Conservation (phyloP, 2,329 filamentous ascomycete species). For the Botrytis byssoidea region DNA sequence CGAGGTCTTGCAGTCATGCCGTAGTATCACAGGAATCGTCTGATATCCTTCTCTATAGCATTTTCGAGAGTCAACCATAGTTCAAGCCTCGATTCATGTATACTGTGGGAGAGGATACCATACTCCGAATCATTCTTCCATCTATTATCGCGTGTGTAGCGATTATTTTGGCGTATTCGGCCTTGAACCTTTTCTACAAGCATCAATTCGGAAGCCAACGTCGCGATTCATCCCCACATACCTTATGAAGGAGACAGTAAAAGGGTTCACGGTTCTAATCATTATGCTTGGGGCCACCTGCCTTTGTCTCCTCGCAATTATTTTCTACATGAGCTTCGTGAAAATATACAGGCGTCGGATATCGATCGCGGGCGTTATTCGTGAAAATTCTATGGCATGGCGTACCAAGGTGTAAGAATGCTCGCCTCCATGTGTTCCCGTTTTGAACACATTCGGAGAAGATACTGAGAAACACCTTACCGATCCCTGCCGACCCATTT, state of each 20-base stretch:
- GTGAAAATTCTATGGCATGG: slow-evolving; percentile 9
- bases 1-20: not conserved
- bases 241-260: slow-evolving; percentile 13
- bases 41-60: slow-evolving; percentile 6
- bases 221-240: slow-evolving; percentile 7
- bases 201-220: slow-evolving; percentile 21
- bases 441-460: slow-evolving; percentile 8
- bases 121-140: slow-evolving; percentile 20
- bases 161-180: slow-evolving; percentile 18
- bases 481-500: slow-evolving; percentile 4
- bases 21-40: slow-evolving; percentile 2
- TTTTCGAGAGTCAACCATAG: not conserved
- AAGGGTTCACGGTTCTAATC: slow-evolving; percentile 3
- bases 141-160: slow-evolving; percentile 18
- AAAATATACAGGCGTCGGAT: not conserved
- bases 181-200: slow-evolving; percentile 20
- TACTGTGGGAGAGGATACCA: slow-evolving; percentile 16
- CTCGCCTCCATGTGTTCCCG: not conserved
- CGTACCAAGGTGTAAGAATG: slow-evolving; percentile 16
- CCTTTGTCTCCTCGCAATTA: not conserved
- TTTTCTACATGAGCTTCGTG: slow-evolving; percentile 14
- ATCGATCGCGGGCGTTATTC: slow-evolving; percentile 9
- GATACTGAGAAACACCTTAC: not conserved
- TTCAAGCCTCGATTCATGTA: slow-evolving; percentile 10
- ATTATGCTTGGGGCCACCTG: not conserved